Evolutionary conservation across 208 protist genomes (phyloP), one percentile per base, ranked within the genome.

Genomic region (Zelonia costaricensis): DNA sequence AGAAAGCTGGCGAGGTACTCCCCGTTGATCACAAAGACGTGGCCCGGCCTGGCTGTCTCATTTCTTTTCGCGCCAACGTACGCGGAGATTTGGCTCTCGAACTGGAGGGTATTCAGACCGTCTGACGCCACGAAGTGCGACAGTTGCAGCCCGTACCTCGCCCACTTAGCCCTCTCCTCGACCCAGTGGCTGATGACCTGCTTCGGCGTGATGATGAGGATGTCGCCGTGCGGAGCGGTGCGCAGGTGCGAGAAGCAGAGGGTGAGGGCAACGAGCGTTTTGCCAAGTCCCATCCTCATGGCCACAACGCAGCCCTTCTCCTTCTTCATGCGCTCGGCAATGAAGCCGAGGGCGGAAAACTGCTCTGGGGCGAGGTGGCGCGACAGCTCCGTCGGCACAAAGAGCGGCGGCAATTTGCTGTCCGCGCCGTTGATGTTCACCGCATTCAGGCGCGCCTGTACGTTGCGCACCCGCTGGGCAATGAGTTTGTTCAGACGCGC

Each of bases 261-360:
- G 2, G 77, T 74, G 35, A 95, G 73, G 13, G 88, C 86, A 33
- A 97, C 80, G 1, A 97, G 82, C 15, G 91, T 94, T 59, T 97
- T 95, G 25, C 91, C 91, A 6, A 97, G 75, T n/a, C 91, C 91
- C 91, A 97, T 96, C 12, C 79, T 90, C 79, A 96, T 81, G 0
- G 86, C 85, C 23, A 96, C 60, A 16, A 96, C 76, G 55, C 84
- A 91, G 9, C 91, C 91, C 35, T 74, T 91, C 27, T 83, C 58
- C 51, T 84, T 82, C 20, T 70, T 52, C 3, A 76, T 31, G 6
- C 86, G 62, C 56, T 91, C 80, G 9, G 58, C 59, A 33, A 82
- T 74, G 70, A 96, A 96, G 48, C 75, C 74, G 23, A 96, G 74
- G 3, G 88, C 91, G 18, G 81, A 47, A 30, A 90, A 75, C 61